Percentiles rank a stretch among this genome's conserved stretches.
Evolutionary conservation across 306 rosid genomes (phyloP).

Genomic region (Alnus glutinosa): DNA sequence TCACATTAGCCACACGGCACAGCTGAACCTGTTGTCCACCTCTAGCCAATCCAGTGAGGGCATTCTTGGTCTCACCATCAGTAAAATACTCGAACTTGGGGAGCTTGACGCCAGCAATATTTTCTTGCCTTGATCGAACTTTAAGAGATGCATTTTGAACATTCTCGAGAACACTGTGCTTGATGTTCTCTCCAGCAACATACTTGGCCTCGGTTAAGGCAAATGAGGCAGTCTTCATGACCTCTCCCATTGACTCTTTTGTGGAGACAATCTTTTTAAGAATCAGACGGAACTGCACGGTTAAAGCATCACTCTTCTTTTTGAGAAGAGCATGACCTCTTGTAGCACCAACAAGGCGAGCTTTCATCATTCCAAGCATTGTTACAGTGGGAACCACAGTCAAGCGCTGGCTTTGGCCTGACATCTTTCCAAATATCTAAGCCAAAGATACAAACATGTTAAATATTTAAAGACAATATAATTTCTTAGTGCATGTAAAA

Average conservation of each 20-base stretch:
- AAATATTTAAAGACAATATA: constrained; percentile 20
- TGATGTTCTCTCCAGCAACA: constrained; percentile 91
- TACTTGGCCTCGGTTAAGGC: constrained; percentile 90
- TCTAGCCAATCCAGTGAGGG: constrained; percentile 88
- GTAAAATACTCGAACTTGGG: constrained; percentile 79
- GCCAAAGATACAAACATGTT: constrained; percentile 10
- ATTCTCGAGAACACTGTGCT: constrained; percentile 83
- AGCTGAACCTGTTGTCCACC: constrained; percentile 95
- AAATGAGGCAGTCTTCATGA: constrained; percentile 86
- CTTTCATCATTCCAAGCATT: constrained; percentile 80
- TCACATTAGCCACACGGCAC: constrained; percentile 80
- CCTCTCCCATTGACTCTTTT: constrained; percentile 93
- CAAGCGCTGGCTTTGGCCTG: constrained; percentile 89
- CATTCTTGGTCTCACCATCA: constrained; percentile 80
- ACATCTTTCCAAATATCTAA: constrained; percentile 56
- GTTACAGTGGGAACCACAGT: constrained; percentile 97
- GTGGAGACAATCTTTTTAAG: constrained; percentile 85
- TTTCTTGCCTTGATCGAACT: constrained; percentile 83
- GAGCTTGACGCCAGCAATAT: constrained; percentile 87
- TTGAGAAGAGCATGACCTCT: constrained; percentile 95
- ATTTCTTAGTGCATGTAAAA: background rate
- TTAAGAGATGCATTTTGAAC: constrained; percentile 74
- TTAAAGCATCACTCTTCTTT: constrained; percentile 96
- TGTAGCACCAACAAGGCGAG: constrained; percentile 85
- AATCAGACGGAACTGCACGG: constrained; percentile 83